phyloP scores from a whole-genome alignment of 768 basidiomycete species.

The Lactifluus echinatus region DNA sequence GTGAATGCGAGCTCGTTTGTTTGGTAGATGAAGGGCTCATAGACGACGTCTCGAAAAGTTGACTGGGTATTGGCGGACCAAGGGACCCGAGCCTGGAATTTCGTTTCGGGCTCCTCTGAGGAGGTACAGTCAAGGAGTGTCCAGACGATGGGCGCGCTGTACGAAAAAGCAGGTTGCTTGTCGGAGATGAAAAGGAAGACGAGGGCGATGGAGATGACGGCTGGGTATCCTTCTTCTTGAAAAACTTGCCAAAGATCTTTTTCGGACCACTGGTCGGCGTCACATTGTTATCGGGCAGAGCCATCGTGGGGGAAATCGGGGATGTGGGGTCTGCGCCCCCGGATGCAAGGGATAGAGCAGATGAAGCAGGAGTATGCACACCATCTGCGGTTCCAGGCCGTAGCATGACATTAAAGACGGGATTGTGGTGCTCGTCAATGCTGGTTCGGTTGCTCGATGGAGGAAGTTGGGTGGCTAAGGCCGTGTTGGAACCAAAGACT shows the following conservation, averaged over 20 bases:
- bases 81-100: slow-evolving; percentile 15
- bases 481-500: slow-evolving; percentile 40
- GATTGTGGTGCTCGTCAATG: slow-evolving; percentile 21
- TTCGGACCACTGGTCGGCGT: slow-evolving; percentile 38
- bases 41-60: slow-evolving; percentile 7
- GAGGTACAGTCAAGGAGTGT: slow-evolving; percentile 3
- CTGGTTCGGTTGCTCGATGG: slow-evolving; percentile 26
- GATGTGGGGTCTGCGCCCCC: slow-evolving; percentile 7
- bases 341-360: slow-evolving; percentile 16
- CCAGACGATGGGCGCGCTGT: slow-evolving; percentile 1
- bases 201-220: slow-evolving; percentile 15
- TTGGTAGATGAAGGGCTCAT: background rate
- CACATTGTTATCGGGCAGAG: slow-evolving; percentile 22
- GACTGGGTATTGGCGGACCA: slow-evolving; percentile 7
- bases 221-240: slow-evolving; percentile 44
- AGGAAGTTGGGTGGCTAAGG: slow-evolving; percentile 15
- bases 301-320: slow-evolving; percentile 21
- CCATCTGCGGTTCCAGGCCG: slow-evolving; percentile 7
- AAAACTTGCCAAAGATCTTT: slow-evolving; percentile 59
- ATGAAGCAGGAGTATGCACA: slow-evolving; percentile 17
- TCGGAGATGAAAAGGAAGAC: slow-evolving; percentile 6
- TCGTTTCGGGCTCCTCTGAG: slow-evolving; percentile 17
- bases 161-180: slow-evolving; percentile 3
- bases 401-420: background rate
- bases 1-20: slow-evolving; percentile 22